Conservation (phyloP, 1,284 basidiomycete genomes). For the Cystobasidium slooffiae region DNA sequence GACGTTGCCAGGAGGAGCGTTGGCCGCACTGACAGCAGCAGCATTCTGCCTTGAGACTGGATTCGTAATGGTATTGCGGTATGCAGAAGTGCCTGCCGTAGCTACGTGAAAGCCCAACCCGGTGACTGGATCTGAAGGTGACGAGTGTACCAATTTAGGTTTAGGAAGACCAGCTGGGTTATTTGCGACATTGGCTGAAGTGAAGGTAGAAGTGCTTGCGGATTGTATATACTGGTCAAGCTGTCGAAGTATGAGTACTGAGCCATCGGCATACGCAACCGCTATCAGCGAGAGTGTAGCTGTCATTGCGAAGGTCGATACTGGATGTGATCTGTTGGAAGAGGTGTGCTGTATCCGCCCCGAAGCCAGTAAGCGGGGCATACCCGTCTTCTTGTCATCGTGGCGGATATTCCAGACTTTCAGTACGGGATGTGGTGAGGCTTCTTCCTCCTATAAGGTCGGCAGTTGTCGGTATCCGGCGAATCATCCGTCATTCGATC, state of each 20-base stretch:
- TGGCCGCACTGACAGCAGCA: conserved; percentile 26
- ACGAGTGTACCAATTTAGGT: conserved; percentile 56
- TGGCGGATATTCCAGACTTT: conserved; percentile 87
- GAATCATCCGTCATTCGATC: background rate
- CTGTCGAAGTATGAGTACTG: conserved; percentile 86
- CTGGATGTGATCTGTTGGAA: conserved; percentile 76
- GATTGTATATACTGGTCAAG: conserved; percentile 72
- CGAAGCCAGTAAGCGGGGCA: conserved; percentile 66
- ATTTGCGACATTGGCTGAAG: conserved; percentile 18
- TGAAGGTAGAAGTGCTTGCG: conserved; percentile 24
- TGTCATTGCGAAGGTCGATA: conserved; percentile 80
- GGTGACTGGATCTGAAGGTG: conserved; percentile 74
- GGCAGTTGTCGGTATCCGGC: conserved; percentile 1
- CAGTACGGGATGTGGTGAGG: conserved; percentile 60
- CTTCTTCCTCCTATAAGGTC: conserved; percentile 52
- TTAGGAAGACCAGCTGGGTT: conserved; percentile 69
- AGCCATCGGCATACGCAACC: conserved; percentile 91
- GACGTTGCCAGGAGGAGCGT: conserved; percentile 19
- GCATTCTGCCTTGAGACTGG: conserved; percentile 11
- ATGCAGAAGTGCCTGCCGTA: conserved; percentile 60
- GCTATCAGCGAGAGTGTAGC: conserved; percentile 81
- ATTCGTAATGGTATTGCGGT: conserved; percentile 53
- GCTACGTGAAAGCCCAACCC: conserved; percentile 73
- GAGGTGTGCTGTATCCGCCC: conserved; percentile 62
- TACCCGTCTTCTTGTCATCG: conserved; percentile 71